Evolutionary conservation across 1,284 basidiomycete genomes (phyloP), one percentile per base, ranked within the genome.

Genomic region (Apiotrichum domesticum): DNA sequence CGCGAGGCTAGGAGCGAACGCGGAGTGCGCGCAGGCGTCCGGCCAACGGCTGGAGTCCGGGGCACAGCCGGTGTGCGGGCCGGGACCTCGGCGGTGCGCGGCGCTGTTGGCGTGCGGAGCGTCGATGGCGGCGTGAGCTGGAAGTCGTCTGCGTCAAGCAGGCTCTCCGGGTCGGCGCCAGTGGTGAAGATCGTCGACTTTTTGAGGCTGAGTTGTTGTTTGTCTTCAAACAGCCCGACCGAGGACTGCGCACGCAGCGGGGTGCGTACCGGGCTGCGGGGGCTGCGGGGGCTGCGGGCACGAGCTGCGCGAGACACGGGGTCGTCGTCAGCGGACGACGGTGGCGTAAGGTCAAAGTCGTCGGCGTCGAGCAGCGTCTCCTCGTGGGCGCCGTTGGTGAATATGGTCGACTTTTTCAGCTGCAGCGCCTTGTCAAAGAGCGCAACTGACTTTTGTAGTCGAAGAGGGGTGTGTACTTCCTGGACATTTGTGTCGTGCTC

Each of bases 261-360:
- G 29, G 49, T 42, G 4, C 14, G 41, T 8, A 21, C 13, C 11
- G 37, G 37, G 37, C 13, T 39, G 2, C 37, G 37, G 9, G 37
- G 37, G 7, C 8, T 39, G 37, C 13, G 37, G 37, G 8, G 37
- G 37, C 9, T 8, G 13, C 37, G 37, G 9, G 9, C 37, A 13
- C 8, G 37, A 13, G 32, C 49, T 8, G 44, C 9, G 39, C 33
- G 9, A 3, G 13, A 6, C 1, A 34, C 21, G 15, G 15, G 21
- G 10, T 10, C 29, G 15, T 39, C 15, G 15, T 48, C 15, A 3
- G 35, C 49, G 4, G 52, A 32, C 4, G 34, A 21, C 2, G 60
- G 60, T 4, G 60, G 60, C 2, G 60, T 58, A 37, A 61, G 56
- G 33, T 54, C 51, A 46, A 61, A 61, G 34, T 51, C 54, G 13